phyloP scores from a whole-genome alignment of 768 basidiomycete species.

The Auriculariales sp. region DNA sequence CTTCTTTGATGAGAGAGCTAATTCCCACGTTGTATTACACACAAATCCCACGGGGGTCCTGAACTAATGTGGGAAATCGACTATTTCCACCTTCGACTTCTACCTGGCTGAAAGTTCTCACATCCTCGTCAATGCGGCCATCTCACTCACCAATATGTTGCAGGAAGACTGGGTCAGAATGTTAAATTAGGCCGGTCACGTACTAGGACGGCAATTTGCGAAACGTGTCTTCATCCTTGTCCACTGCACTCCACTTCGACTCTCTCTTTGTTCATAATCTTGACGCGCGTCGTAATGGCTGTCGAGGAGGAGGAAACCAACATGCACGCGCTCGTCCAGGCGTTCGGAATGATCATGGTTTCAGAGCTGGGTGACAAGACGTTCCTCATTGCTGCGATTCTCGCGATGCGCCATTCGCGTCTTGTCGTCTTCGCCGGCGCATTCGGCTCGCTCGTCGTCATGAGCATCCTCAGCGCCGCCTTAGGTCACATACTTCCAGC shows the following conservation, averaged over 20 bases:
- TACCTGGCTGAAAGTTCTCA: too few relatives aligned
- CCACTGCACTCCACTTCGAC: not conserved
- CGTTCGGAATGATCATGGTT: slow-evolving; percentile 82
- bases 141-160: too few relatives aligned
- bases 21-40: too few relatives aligned
- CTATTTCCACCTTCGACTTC: too few relatives aligned
- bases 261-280: not conserved
- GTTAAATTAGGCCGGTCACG: too few relatives aligned
- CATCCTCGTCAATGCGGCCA: too few relatives aligned
- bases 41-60: too few relatives aligned
- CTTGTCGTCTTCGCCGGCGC: slow-evolving; percentile 78
- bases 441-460: slow-evolving; percentile 72
- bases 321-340: slow-evolving; percentile 50
- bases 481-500: slow-evolving; percentile 82
- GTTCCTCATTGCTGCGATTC: slow-evolving; percentile 72
- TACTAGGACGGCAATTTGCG: too few relatives aligned
- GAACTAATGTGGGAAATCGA: too few relatives aligned
- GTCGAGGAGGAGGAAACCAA: slow-evolving; percentile 20
- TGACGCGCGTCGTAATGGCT: slow-evolving; percentile 37
- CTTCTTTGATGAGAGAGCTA: too few relatives aligned
- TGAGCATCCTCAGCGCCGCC: slow-evolving; percentile 89
- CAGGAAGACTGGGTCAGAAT: too few relatives aligned
- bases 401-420: slow-evolving; percentile 73
- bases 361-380: slow-evolving; percentile 97
- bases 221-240: too few relatives aligned